Conservation (phyloP, 768 basidiomycete species). For the Clavaria fumosa region DNA sequence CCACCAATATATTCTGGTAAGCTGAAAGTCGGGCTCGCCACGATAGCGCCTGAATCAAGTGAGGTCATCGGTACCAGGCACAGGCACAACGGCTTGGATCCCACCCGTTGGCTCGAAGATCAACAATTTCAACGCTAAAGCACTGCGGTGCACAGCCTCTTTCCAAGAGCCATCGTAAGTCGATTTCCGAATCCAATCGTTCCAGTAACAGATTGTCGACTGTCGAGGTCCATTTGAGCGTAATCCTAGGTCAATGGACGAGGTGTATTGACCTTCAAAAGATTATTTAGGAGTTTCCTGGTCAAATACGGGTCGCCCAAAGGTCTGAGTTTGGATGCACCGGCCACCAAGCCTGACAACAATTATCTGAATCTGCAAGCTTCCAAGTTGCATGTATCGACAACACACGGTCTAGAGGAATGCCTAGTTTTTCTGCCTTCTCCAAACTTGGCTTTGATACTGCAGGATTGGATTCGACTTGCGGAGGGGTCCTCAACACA, state of each 20-base stretch:
- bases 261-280: slow-evolving; percentile 43
- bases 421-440: slow-evolving; percentile 15
- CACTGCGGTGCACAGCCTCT: slow-evolving; percentile 85
- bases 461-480: not conserved
- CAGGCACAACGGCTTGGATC: slow-evolving; percentile 2
- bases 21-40: slow-evolving; percentile 92
- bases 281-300: slow-evolving; percentile 39
- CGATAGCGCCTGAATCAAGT: slow-evolving; percentile 53
- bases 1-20: slow-evolving; percentile 88
- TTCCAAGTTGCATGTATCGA: not conserved
- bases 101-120: slow-evolving; percentile 82
- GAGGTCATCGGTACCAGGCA: slow-evolving; percentile 5
- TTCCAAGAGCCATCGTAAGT: slow-evolving; percentile 93
- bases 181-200: slow-evolving; percentile 74
- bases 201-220: slow-evolving; percentile 77
- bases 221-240: too few species aligned
- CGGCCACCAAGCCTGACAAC: slow-evolving; percentile 3
- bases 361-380: not conserved
- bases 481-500: slow-evolving; percentile 56
- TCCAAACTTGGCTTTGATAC: not conserved
- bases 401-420: slow-evolving; percentile 2
- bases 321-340: slow-evolving; percentile 24
- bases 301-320: slow-evolving; percentile 61
- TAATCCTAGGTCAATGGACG: not conserved
- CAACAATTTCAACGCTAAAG: slow-evolving; percentile 83